Base-by-base conservation (phyloP, 2,329 filamentous ascomycete genomes). In the Penicillium paneum region DNA sequence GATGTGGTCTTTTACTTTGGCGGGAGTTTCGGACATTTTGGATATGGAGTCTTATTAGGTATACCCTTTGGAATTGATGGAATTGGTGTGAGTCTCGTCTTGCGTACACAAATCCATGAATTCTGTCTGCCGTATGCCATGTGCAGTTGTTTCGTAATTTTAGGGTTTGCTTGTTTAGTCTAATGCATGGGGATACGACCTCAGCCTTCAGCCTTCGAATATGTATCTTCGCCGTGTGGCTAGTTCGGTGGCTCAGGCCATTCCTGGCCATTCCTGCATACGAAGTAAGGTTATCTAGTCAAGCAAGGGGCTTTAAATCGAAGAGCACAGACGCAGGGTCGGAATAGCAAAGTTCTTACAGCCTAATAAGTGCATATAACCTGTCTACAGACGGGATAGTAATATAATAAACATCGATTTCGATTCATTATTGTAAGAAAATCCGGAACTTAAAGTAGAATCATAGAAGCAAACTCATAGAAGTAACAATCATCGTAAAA, bases 31-130 rank as follows among this genome's bases (percentile, higher is more conserved):
- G 32, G 17, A 44, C 32, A 29, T 39, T 31, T 31, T 51, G 24
- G 40, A 36, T 41, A 28, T 41, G 54, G 60, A 51, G 45, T 59
- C 40, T 52, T 49, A 31, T 49, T 50, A 46, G 56, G 53, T 62
- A 64, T 64, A 64, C 62, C 62, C 62, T 64, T 54, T 54, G 52
- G 39, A 50, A 54, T 40, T 54, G 46, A 54, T 46, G 49, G 41
- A 46, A 21, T 43, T 49, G 28, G 47, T 21, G n/a, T 36, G 40
- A 32, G 44, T 54, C n/a, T 44, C 43, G 13, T 36, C 32, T 51
- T 56, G 52, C 50, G 54, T 54, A 43, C 41, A 57, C 34, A 38
- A 40, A 40, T 48, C 59, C 39, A 43, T 42, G 39, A 32, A 34
- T 34, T 32, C 21, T 35, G 47, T 32, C 12, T 29, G 12, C 24